Evolutionary conservation across 495 filamentous ascomycete genomes (phyloP).

Genomic region (Hypomontagnella monticulosa): DNA sequence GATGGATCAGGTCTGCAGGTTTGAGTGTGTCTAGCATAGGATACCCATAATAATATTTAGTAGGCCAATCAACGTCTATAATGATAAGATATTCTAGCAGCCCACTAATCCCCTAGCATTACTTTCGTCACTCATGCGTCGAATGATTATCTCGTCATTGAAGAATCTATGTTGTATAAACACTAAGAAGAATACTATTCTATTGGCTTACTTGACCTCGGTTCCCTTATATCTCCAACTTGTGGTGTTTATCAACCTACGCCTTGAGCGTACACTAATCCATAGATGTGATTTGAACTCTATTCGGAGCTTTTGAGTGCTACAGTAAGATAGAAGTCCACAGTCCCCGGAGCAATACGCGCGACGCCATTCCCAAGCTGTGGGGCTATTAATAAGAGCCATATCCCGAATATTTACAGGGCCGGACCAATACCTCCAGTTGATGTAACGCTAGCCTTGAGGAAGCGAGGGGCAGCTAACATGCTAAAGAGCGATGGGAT

Average conservation of each 20-base stretch:
- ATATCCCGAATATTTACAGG: slow-evolving; percentile 15
- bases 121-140: slow-evolving; percentile 30
- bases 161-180: slow-evolving; percentile 12
- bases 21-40: not conserved
- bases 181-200: not conserved
- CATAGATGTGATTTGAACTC: slow-evolving; percentile 21
- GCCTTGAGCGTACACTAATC: slow-evolving; percentile 3
- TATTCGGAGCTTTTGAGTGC: not conserved
- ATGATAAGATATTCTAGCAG: slow-evolving; percentile 27
- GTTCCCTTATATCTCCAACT: slow-evolving; percentile 1
- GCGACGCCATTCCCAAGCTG: slow-evolving; percentile 11
- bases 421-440: slow-evolving; percentile 41
- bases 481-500: not conserved
- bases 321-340: not conserved
- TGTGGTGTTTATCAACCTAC: slow-evolving; percentile 2
- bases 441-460: slow-evolving; percentile 35
- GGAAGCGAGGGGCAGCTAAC: slow-evolving; percentile 25
- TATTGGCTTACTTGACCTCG: slow-evolving; percentile 7
- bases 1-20: not conserved
- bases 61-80: slow-evolving; percentile 12
- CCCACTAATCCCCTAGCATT: not conserved
- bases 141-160: slow-evolving; percentile 32
- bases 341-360: slow-evolving; percentile 5
- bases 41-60: not conserved
- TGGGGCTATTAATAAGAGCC: slow-evolving; percentile 36